Conservation (phyloP, 163 green algal genomes). For the Chlorella variabilis region DNA sequence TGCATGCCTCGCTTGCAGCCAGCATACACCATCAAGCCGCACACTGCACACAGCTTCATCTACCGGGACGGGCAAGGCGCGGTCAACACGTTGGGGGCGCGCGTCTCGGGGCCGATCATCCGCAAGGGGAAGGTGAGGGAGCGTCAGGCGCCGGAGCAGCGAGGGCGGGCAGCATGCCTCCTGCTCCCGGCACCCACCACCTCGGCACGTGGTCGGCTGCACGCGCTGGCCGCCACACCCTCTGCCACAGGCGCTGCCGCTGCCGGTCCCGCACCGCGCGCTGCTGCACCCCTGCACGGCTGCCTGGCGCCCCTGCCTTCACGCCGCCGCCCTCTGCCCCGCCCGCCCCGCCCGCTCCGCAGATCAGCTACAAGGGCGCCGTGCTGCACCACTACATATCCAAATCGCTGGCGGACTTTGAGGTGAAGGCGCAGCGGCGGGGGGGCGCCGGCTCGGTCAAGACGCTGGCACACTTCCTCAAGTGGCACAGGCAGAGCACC, state of each 20-base stretch:
- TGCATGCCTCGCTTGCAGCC: no score
- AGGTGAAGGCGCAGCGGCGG: background rate
- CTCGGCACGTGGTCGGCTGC: no score
- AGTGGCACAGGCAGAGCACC: background rate
- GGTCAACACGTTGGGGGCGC: background rate
- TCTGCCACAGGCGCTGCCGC: no score
- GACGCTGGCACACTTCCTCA: background rate
- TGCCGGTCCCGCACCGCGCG: no score
- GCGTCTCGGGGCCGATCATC: background rate
- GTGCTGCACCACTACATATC: slow-evolving; percentile 39
- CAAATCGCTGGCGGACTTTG: slow-evolving; percentile 26
- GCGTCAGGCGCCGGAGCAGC: background rate
- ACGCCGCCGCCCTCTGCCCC: background rate
- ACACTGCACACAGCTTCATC: slow-evolving; percentile 24
- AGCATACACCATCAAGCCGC: background rate
- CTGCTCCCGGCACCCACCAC: background rate
- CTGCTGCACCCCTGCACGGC: no score
- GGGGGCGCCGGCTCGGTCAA: slow-evolving; percentile 11
- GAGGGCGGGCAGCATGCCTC: background rate
- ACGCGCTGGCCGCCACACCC: background rate
- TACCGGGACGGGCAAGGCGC: background rate
- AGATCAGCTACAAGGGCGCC: background rate
- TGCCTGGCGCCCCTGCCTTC: no score
- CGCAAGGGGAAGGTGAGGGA: background rate
- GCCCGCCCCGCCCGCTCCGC: background rate